Evolutionary conservation across 345 rosid genomes (phyloP), one percentile per base, ranked within the genome.

Genomic region (Cardiospermum halicacabum): DNA sequence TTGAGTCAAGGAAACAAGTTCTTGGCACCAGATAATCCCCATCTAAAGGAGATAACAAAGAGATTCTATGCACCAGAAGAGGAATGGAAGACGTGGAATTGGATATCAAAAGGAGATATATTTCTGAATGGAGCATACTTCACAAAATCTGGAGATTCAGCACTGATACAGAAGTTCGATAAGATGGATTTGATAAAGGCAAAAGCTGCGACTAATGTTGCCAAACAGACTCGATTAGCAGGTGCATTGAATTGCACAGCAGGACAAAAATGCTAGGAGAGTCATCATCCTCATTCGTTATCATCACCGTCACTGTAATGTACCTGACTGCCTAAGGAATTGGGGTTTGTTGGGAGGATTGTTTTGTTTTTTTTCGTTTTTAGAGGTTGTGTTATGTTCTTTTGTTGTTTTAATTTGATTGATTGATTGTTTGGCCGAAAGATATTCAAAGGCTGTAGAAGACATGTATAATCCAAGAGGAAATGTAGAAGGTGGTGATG

Each of bases 1-100:
- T 68, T 86, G 57, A 84, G 93, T 77, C 87, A 85, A 63, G 96
- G 96, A 31, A 85, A 89, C 67, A 68, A 91, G 34, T 89, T 84
- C 80, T 78, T 81, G 7, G 93, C 96, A 57, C 89, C 89, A 1
- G 11, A 58, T 49, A 77, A 81, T 54, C n/a, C 16, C 12, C 4
- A 11, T 34, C 73, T 83, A 42, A 82, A 79, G 64, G 80, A 84
- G 82, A 89, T 84, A 79, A 81, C 96, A 1, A 78, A 86, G 62
- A 75, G 91, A 53, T 75, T 77, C 72, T 79, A 80, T 42, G 81
- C 87, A 0, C 0, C 72, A 0, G 80, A 74, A 11, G 75, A 72
- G 0, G 82, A 81, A 37, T 89, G 92, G 92, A 81, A 64, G 50
- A 67, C 79, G 0, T 86, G 96, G 96, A 68, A 45, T 39, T 89